Base-by-base conservation (phyloP, 306 rosid species). In the Rosa chinensis region DNA sequence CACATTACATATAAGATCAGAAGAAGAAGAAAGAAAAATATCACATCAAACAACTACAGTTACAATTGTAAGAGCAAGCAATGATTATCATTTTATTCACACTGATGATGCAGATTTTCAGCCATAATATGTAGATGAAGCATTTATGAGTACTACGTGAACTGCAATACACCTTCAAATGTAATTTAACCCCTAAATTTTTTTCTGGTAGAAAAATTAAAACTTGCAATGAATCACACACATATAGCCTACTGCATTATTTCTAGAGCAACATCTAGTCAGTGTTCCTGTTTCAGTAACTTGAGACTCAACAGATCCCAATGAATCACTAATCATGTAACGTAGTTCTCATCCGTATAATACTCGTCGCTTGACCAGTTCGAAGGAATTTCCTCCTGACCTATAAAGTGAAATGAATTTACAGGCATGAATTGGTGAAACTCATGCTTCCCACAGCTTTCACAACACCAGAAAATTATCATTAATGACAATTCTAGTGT, bases 361-460 rank as follows among this genome's bases (percentile, higher is more conserved):
- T 18, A 35, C 66, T 11, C 3, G 6, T 43, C 13, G 6, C 18
- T 35, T 39, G 40, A 73, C n/a, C 5, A 10, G 8, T 50, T 1
- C 10, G 11, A 20, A 72, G 32, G 20, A 10, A 53, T 37, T 39
- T 73, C 66, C 37, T 73, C 5, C 35, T 12, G 12, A 20, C 66
- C 58, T 8, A 13, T 52, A 42, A 55, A 25, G 23, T 7, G 6
- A 37, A 16, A 53, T 47, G 23, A 55, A 4, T 37, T 73, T 53
- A 39, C 64, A n/a, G 28, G 13, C 78, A n/a, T 18, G 66, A 73
- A 74, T 50, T 62, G 44, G 74, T 62, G 70, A 48, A 55, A 78
- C 13, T 66, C 43, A 16, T 11, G 18, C 67, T 1, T 56, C 16
- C 47, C 78, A 74, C 14, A 17, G 18, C 5, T 50, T 72, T 16